phyloP scores from a whole-genome alignment of 202 grass and related monocot species.

The Hordeum pubiflorum region DNA sequence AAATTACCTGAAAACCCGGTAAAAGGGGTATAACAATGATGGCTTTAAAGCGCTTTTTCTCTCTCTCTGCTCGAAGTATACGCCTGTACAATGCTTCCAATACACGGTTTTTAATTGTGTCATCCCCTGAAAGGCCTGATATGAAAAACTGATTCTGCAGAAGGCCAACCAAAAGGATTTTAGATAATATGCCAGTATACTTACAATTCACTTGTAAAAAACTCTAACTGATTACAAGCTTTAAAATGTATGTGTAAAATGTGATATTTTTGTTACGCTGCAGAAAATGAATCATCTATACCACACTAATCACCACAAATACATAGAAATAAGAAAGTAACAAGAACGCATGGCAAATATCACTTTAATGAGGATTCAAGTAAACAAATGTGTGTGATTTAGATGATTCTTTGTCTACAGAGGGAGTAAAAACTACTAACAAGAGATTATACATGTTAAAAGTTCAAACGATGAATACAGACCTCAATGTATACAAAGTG shows the following conservation, averaged over 20 bases:
- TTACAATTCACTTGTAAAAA: background rate
- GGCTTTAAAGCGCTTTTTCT: constrained; percentile 70
- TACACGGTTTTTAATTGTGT: constrained; percentile 84
- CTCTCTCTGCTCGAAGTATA: constrained; percentile 74
- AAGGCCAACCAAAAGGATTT: constrained; percentile 23
- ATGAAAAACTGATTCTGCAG: constrained; percentile 96
- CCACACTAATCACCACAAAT: background rate
- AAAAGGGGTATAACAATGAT: constrained; percentile 83
- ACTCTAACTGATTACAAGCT: background rate
- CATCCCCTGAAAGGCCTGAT: constrained; percentile 88
- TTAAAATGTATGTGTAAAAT: background rate
- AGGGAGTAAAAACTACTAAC: background rate
- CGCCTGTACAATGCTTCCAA: constrained; percentile 75
- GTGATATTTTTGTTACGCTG: background rate
- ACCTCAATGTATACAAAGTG: constrained; percentile 98
- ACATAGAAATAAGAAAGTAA: background rate
- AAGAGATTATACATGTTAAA: constrained; percentile 13
- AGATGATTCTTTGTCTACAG: too few relatives aligned
- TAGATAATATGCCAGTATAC: background rate
- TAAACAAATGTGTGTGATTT: too few relatives aligned
- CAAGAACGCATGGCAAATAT: background rate
- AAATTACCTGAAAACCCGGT: constrained; percentile 88
- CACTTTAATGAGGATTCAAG: background rate
- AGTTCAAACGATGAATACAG: background rate
- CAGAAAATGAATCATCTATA: constrained; percentile 5